phyloP scores from a whole-genome alignment of 2,329 filamentous ascomycete genomes.

The Fusarium xylarioides region DNA sequence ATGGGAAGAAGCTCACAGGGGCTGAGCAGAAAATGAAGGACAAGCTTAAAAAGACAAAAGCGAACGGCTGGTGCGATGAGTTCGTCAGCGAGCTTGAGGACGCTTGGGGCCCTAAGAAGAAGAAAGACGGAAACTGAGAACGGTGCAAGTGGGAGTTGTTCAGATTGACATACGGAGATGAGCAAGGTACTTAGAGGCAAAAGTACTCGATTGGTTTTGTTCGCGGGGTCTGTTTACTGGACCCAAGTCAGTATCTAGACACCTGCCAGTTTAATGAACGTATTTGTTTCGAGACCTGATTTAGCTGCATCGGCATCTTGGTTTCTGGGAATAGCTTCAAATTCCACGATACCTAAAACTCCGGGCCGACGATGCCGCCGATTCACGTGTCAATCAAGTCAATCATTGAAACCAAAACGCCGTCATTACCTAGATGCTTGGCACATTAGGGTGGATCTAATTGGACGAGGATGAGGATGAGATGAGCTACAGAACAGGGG shows the following conservation, averaged over 20 bases:
- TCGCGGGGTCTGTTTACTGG: background rate
- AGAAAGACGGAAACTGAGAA: background rate
- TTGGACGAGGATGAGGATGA: background rate
- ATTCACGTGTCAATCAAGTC: slow-evolving; percentile 13
- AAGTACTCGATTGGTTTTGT: background rate
- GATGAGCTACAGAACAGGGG: slow-evolving; percentile 18
- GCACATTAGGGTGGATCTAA: background rate
- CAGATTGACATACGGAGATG: background rate
- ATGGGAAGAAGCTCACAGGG: background rate
- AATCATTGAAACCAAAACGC: background rate
- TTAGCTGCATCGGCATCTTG: background rate
- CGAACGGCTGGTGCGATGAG: slow-evolving; percentile 20
- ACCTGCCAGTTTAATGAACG: background rate
- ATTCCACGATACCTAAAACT: background rate
- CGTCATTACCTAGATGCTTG: slow-evolving; percentile 4
- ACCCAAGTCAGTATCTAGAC: background rate
- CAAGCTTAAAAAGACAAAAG: slow-evolving; percentile 5
- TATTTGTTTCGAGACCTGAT: background rate
- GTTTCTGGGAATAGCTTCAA: slow-evolving; percentile 27
- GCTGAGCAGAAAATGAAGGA: background rate
- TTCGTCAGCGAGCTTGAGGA: background rate
- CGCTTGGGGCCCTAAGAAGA: background rate
- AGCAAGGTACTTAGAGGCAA: background rate
- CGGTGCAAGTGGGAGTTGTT: background rate
- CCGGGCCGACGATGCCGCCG: slow-evolving; percentile 8